Conservation (phyloP, 148 eudicot species). For the Suaeda aralocaspica region DNA sequence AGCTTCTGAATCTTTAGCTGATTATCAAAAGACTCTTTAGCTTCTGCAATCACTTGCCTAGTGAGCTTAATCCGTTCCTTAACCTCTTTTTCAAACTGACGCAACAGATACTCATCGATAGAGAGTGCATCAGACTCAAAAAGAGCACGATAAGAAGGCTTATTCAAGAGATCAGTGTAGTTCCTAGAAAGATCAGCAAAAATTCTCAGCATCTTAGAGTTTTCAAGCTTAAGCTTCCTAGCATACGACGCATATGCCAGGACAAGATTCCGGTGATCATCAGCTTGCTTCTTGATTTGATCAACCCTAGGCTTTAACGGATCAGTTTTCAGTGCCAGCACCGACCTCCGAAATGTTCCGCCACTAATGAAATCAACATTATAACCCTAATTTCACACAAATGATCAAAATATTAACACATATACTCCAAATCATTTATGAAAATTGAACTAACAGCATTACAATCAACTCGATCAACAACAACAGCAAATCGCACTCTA, state of each 20-base stretch:
- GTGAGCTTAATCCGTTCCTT: slow-evolving; percentile 80
- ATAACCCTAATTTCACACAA: slow-evolving; percentile 25
- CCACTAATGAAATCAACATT: slow-evolving; percentile 12
- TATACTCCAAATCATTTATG: neutral
- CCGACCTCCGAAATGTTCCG: slow-evolving; percentile 36
- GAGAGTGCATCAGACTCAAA: slow-evolving; percentile 51
- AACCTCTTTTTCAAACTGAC: slow-evolving; percentile 86
- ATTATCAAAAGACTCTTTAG: slow-evolving; percentile 86
- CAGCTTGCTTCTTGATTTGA: slow-evolving; percentile 54
- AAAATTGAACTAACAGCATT: neutral
- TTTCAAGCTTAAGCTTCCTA: slow-evolving; percentile 55
- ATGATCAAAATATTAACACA: neutral
- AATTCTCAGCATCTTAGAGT: slow-evolving; percentile 45
- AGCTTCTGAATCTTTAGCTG: slow-evolving; percentile 95
- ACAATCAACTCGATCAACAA: neutral
- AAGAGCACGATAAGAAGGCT: slow-evolving; percentile 37
- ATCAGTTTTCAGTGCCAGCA: slow-evolving; percentile 49
- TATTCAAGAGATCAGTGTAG: slow-evolving; percentile 39
- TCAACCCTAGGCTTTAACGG: slow-evolving; percentile 51
- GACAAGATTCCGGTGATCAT: slow-evolving; percentile 47
- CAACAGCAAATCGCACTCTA: neutral
- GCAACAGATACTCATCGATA: slow-evolving; percentile 54
- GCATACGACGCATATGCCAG: slow-evolving; percentile 55
- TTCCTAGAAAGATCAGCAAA: slow-evolving; percentile 59
- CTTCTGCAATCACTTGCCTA: slow-evolving; percentile 77